phyloP scores from a whole-genome alignment of 352 stramenopile species.

The Phytophthora aleatoria region DNA sequence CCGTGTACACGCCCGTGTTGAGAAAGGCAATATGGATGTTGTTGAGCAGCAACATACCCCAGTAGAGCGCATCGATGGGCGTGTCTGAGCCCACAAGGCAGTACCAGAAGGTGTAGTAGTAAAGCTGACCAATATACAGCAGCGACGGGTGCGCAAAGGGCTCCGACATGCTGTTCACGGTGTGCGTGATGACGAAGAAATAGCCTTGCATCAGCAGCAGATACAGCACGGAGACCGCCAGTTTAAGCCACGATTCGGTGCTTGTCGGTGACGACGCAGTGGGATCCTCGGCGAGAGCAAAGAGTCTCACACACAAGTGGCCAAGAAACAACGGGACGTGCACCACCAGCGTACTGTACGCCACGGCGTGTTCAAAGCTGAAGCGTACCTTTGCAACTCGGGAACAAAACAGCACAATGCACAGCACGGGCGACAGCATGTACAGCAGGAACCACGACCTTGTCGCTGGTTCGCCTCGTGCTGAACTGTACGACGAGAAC shows the following conservation, averaged over 20 bases:
- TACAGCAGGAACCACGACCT: conserved; percentile 72
- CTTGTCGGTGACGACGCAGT: conserved; percentile 32
- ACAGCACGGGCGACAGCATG: conserved; percentile 62
- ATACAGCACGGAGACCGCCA: conserved; percentile 77
- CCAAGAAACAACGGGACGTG: conserved; percentile 83
- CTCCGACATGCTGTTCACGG: conserved; percentile 84
- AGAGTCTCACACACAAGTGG: conserved; percentile 79
- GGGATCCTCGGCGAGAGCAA: conserved; percentile 58
- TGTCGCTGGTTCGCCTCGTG: conserved; percentile 24
- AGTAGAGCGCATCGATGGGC: conserved; percentile 83
- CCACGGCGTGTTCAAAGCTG: conserved; percentile 73
- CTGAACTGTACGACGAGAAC: conserved; percentile 69
- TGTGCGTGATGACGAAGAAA: conserved; percentile 82
- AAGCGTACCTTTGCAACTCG: conserved; percentile 38
- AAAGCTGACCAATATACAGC: conserved; percentile 85
- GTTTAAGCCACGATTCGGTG: conserved; percentile 69
- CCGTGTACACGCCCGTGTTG: conserved; percentile 87
- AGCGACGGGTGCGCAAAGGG: conserved; percentile 82
- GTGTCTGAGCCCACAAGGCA: conserved; percentile 81
- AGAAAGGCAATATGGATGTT: conserved; percentile 88
- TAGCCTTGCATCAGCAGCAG: conserved; percentile 85
- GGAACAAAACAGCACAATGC: conserved; percentile 59
- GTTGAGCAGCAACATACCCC: conserved; percentile 83
- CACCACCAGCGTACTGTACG: conserved; percentile 77
- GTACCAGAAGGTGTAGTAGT: conserved; percentile 91